Percentiles rank a stretch among this genome's conserved stretches.
Evolutionary conservation across 78 protist genomes (phyloP).

Genomic region (Dictyostelium firmibasis): DNA sequence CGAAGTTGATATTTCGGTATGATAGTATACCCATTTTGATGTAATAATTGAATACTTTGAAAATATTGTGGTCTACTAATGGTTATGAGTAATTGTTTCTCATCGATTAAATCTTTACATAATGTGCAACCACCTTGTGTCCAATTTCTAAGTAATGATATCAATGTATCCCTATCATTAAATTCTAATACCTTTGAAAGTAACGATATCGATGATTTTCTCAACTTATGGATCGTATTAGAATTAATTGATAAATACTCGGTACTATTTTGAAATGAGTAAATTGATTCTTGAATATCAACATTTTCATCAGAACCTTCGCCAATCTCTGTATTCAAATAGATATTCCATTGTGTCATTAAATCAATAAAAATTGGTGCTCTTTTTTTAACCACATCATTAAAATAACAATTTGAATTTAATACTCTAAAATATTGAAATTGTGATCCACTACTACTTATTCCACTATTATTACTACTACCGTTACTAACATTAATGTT

Average conservation of each 20-base stretch:
- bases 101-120: not conserved
- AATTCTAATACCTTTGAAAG: not conserved
- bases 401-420: not conserved
- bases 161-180: not conserved
- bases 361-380: not conserved
- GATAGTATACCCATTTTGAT: not conserved
- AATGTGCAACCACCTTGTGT: not conserved
- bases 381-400: not conserved
- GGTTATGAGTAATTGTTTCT: not conserved
- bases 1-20: not conserved
- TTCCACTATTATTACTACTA: not conserved
- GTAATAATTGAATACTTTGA: not conserved
- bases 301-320: not conserved
- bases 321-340: not conserved
- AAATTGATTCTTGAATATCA: not conserved
- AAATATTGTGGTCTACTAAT: not conserved
- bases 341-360: not conserved
- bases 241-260: not conserved
- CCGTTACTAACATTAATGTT: not conserved
- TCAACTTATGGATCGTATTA: not conserved
- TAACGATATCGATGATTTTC: not conserved
- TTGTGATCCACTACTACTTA: not conserved
- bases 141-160: not conserved
- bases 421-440: conserved; percentile 4
- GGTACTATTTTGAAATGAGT: not conserved